These are phyloP conservation scores for Fusarium haematococcum DNA, from an alignment of 2,329 filamentous ascomycete species.

Conservation along the genomic window DNA sequence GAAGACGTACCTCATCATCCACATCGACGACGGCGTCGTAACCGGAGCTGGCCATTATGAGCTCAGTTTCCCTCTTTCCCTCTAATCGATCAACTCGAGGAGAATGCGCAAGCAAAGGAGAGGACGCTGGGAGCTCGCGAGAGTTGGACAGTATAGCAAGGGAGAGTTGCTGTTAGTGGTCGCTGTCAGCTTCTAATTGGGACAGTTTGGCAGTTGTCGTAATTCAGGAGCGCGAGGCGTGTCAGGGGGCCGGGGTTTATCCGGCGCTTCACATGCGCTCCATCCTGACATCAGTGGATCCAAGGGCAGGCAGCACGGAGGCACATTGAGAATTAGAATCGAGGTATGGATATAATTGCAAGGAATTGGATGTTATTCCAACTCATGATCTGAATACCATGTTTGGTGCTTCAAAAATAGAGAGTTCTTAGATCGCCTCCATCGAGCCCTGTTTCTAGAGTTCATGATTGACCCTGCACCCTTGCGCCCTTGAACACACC, in stretches of 20 bases:
- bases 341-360: background rate
- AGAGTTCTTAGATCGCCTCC: background rate
- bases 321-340: background rate
- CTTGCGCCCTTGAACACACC: background rate
- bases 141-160: constrained; percentile 14
- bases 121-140: background rate
- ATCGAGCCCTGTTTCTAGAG: background rate
- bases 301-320: background rate
- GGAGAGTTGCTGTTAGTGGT: constrained; percentile 27
- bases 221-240: constrained; percentile 45
- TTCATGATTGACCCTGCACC: background rate
- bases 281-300: constrained; percentile 20
- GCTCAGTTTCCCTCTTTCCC: background rate
- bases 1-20: constrained; percentile 81
- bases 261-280: constrained; percentile 25
- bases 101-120: background rate
- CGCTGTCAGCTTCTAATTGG: constrained; percentile 39
- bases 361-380: background rate
- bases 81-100: background rate
- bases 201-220: constrained; percentile 50
- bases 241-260: constrained; percentile 40
- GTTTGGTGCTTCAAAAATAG: background rate
- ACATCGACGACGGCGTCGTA: constrained; percentile 99
- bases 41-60: constrained; percentile 80
- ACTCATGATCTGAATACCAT: background rate